Evolutionary conservation across 495 filamentous ascomycete species (phyloP), one percentile per base, ranked within the genome.

Genomic region (Penicillium waksmanii): DNA sequence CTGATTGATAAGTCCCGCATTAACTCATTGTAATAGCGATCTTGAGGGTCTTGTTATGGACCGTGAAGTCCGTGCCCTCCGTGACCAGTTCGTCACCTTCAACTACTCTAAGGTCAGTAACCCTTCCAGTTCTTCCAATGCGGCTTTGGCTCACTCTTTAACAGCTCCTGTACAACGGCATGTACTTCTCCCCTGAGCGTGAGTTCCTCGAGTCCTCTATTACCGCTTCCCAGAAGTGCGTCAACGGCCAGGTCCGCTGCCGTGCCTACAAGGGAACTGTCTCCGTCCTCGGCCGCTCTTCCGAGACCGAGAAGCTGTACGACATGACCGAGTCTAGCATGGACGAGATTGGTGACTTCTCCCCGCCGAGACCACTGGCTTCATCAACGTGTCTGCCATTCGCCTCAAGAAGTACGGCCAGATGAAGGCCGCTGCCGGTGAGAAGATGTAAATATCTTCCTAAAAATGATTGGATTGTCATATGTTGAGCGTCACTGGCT

Each of bases 391-490:
- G 57, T 82, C 91, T 66, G 87, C 89, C 48, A 96, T 96, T 74
- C 84, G 93, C 56, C 81, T 96, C 53, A 92, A 95, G 87, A 96
- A 96, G 83, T 96, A 90, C 66, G 92, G 91, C 51, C 78, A 80
- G 64, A 78, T 78, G 67, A 91, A 90, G 86, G 78, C 74, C 49
- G 84, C 82, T 66, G 80, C 84, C 52, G 89, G 88, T 57, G 77
- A 82, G 75, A 53, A 48, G 25, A 21, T 71, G 60, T 71, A 66
- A 68, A 65, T 42, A 19, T 44, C 17, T 57, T 19, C 55, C 40
- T 57, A 53, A 43, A 23, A 53, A 34, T 48, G 9, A 27, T 38
- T 55, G 52, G 58, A 52, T 42, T 59, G 59, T 55, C 53, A 63
- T 44, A 66, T 62, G 66, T 57, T 70, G 66, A 64, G 57, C 65